phyloP scores from a whole-genome alignment of 768 basidiomycete genomes.

The Amanita rubescens region DNA sequence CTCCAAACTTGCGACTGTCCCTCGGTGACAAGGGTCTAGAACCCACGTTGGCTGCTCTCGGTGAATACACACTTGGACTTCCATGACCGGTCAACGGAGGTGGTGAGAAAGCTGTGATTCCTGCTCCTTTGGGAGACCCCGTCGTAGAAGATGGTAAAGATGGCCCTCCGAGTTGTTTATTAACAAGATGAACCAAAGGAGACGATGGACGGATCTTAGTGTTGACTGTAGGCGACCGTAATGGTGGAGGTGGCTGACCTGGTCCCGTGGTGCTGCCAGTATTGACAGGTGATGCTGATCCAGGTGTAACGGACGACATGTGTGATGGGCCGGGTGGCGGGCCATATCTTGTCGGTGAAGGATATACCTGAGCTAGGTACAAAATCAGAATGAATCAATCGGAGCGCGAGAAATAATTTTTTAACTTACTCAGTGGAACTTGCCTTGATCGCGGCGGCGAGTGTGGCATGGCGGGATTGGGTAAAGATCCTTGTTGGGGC shows the following conservation, averaged over 20 bases:
- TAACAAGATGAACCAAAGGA: neutral
- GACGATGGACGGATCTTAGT: neutral
- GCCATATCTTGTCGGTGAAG: slow-evolving; percentile 22
- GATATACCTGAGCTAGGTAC: slow-evolving; percentile 1
- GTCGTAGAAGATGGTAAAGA: slow-evolving; percentile 1
- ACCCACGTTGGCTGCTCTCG: neutral
- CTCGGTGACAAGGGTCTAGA: neutral
- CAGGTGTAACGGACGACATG: slow-evolving; percentile 5
- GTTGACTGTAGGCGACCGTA: neutral
- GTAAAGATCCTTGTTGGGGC: neutral
- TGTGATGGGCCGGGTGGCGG: slow-evolving; percentile 9
- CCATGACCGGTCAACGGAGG: neutral
- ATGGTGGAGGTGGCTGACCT: neutral
- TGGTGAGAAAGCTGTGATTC: neutral
- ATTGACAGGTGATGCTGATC: slow-evolving; percentile 5
- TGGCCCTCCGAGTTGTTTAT: neutral
- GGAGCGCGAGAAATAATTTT: neutral
- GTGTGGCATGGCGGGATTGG: neutral
- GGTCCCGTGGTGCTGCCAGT: neutral
- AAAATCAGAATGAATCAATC: neutral
- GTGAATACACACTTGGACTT: slow-evolving; percentile 4
- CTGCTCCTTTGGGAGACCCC: slow-evolving; percentile 7
- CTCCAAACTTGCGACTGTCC: slow-evolving; percentile 1
- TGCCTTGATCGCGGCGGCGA: slow-evolving; percentile 7
- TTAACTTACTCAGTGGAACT: neutral